Base-by-base conservation (phyloP, 75 land plant species). In the Gnetum montanum region DNA sequence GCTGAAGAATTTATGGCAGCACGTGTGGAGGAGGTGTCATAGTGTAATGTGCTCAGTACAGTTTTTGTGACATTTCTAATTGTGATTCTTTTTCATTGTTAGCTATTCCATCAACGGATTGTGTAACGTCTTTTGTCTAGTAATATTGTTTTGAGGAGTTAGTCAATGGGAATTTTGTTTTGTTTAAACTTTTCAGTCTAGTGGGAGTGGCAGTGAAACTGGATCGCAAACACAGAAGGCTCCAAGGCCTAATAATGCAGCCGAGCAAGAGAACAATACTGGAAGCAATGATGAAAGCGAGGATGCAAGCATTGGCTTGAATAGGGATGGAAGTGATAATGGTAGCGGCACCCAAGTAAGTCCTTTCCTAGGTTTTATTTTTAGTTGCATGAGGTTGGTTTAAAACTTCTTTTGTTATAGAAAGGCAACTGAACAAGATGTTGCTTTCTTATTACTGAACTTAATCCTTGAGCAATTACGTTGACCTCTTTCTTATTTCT, bases 1-100 rank as follows among this genome's bases (percentile, higher is more conserved):
- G 79, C 77, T 93, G 27, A 89, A 83, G 63, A 88, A 84, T 58
- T 80, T 92, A 18, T 92, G 97, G 97, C 97, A 92, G 59, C 97
- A 92, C 75, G 84, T 88, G 34, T 93, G 98, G 98, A 82, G 96
- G 56, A 78, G 75, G 65, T 79, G 94, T 38, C 90, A 80, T 59
- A 88, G 90, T 63, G 97, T 92, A 69, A 84, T 89, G 80, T 34
- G 22, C 58, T 43, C n/a, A n/a, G n/a, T n/a, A n/a, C n/a, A n/a
- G n/a, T n/a, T n/a, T n/a, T 46, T 45, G 5, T 43, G n/a, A n/a
- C n/a, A n/a, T n/a, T n/a, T n/a, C n/a, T n/a, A n/a, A n/a, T n/a
- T n/a, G n/a, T n/a, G n/a, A n/a, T n/a, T n/a, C n/a, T n/a, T n/a
- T n/a, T n/a, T n/a, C n/a, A n/a, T n/a, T n/a, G n/a, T n/a, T n/a